Evolutionary conservation across 2,329 filamentous ascomycete species (phyloP), one percentile per base, ranked within the genome.

Genomic region (Myriosclerotinia duriaeana): DNA sequence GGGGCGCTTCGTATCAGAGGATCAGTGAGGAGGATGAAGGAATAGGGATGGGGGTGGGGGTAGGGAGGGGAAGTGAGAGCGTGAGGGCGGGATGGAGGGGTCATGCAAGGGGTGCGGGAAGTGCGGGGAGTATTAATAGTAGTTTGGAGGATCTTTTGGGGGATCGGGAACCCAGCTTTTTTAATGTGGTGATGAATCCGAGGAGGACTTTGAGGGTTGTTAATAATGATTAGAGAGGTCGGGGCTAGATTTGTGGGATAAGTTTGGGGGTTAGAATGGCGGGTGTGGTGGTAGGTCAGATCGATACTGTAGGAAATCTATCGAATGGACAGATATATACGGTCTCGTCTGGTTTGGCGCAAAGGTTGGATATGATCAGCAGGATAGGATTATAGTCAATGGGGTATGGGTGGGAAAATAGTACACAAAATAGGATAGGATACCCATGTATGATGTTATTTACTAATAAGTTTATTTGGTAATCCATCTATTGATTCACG

Each of bases 121-220:
- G 66, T 42, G 64, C 48, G 36, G 54, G 76, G 4, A 78, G 77
- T 15, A 76, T 74, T 30, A 79, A 76, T 62, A 77, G 76, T 61
- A 72, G 73, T 26, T 78, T 77, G 50, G 86, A 87, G 66, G 86
- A 89, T 72, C 73, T 90, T 69, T 73, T 89, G 20, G 81, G 80
- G 4, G 86, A 85, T 0, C 82, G 87, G 68, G 87, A 91, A 75
- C 89, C 89, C 68, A 89, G 84, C 67, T 92, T 91, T 78, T 87
- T 90, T 76, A 89, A 83, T 60, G 87, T 90, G 38, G 78, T 91
- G 72, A 77, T 91, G 77, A 88, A 88, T 68, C 89, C 89, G 30
- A 81, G 88, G 73, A 80, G 89, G 73, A 90, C 87, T 72, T 78
- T 91, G 78, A 80, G 87, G 73, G 88, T 91, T 46, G 87, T 91